phyloP scores from a whole-genome alignment of 2,329 filamentous ascomycete species.

The Pestalotiopsis sp. region DNA sequence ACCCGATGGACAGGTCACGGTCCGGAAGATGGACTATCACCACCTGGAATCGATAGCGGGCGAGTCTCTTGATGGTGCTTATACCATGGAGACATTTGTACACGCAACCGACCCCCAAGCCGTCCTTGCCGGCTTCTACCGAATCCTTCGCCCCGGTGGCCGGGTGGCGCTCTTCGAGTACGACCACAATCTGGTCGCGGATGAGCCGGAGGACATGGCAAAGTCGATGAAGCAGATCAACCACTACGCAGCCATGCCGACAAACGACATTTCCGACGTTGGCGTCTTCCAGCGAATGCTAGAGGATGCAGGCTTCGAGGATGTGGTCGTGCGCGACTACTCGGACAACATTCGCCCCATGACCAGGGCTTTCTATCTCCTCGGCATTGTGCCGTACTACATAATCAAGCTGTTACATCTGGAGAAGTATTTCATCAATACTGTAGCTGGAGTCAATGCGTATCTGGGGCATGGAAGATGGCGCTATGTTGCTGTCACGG shows the following conservation, averaged over 20 bases:
- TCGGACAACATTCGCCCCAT: slow-evolving; percentile 51
- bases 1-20: slow-evolving; percentile 35
- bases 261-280: slow-evolving; percentile 38
- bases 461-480: slow-evolving; percentile 36
- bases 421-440: slow-evolving; percentile 50
- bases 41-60: slow-evolving; percentile 43
- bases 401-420: slow-evolving; percentile 45
- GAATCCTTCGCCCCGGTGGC: slow-evolving; percentile 50
- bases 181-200: slow-evolving; percentile 39
- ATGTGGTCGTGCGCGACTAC: slow-evolving; percentile 46
- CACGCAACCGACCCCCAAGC: slow-evolving; percentile 50
- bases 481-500: slow-evolving; percentile 37
- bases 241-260: slow-evolving; percentile 47
- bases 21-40: slow-evolving; percentile 52
- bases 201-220: slow-evolving; percentile 27
- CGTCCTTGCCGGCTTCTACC: slow-evolving; percentile 48
- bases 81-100: slow-evolving; percentile 60
- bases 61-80: slow-evolving; percentile 50
- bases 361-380: slow-evolving; percentile 47
- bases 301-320: slow-evolving; percentile 44
- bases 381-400: slow-evolving; percentile 49
- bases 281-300: slow-evolving; percentile 44
- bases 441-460: slow-evolving; percentile 42
- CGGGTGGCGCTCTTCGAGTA: slow-evolving; percentile 49
- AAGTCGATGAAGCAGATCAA: slow-evolving; percentile 39